phyloP scores from a whole-genome alignment of 1,284 basidiomycete species.

The Apiotrichum gamsii region DNA sequence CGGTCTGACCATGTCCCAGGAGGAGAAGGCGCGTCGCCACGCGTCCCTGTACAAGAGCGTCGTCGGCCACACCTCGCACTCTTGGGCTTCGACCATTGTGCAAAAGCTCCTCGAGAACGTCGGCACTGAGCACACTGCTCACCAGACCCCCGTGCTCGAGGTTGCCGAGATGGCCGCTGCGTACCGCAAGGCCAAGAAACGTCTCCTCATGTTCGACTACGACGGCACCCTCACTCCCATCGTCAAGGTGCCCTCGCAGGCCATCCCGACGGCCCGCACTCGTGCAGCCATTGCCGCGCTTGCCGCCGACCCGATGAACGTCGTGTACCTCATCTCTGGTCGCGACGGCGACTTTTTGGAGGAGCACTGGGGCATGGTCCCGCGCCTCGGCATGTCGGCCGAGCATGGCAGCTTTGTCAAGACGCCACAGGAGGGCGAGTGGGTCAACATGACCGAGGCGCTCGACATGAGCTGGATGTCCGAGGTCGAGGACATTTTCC shows the following conservation, averaged over 20 bases:
- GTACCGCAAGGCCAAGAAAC: slow-evolving; percentile 69
- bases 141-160: slow-evolving; percentile 80
- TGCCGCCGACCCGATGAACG: slow-evolving; percentile 71
- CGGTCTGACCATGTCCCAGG: slow-evolving; percentile 71
- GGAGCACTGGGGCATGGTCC: slow-evolving; percentile 81
- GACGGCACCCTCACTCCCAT: slow-evolving; percentile 96
- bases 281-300: slow-evolving; percentile 69
- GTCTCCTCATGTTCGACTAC: slow-evolving; percentile 93
- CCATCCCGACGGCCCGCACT: slow-evolving; percentile 70
- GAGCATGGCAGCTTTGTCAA: slow-evolving; percentile 94
- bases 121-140: slow-evolving; percentile 71
- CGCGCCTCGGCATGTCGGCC: slow-evolving; percentile 80
- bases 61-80: slow-evolving; percentile 87
- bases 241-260: slow-evolving; percentile 86
- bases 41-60: slow-evolving; percentile 72
- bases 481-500: slow-evolving; percentile 91
- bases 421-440: slow-evolving; percentile 60
- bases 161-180: slow-evolving; percentile 57
- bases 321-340: slow-evolving; percentile 96
- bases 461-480: slow-evolving; percentile 98
- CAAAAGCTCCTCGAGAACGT: slow-evolving; percentile 82
- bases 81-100: slow-evolving; percentile 88
- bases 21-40: slow-evolving; percentile 75
- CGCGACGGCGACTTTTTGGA: slow-evolving; percentile 91
- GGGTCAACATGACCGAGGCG: slow-evolving; percentile 81